These are phyloP conservation scores for Trypanosoma cruzi DNA, from an alignment of 208 protist species.

Conservation along the genomic window DNA sequence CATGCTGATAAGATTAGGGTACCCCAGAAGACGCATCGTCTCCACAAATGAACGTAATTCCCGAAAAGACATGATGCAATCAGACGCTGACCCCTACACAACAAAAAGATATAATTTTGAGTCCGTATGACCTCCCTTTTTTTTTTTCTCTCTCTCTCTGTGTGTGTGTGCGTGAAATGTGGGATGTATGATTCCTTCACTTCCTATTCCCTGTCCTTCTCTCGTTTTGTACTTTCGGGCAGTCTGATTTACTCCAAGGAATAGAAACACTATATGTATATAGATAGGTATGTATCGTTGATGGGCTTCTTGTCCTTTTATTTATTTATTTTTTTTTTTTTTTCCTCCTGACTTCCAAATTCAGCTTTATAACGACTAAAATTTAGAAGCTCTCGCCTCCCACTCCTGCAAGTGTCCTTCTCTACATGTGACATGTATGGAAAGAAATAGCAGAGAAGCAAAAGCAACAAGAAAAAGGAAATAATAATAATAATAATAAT, in stretches of 20 bases:
- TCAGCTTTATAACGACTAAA: background rate
- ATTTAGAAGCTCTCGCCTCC: background rate
- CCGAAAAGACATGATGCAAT: conserved; percentile 87
- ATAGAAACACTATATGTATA: background rate
- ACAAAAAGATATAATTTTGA: conserved; percentile 11
- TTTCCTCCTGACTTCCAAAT: background rate
- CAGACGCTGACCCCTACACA: background rate
- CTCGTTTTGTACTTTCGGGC: background rate
- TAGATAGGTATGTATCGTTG: too few species aligned
- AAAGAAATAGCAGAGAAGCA: background rate
- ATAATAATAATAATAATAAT: background rate
- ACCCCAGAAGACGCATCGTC: conserved; percentile 95
- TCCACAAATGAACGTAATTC: conserved; percentile 95
- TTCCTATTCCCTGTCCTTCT: background rate
- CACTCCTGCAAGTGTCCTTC: background rate
- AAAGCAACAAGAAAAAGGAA: background rate
- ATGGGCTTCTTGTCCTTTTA: background rate
- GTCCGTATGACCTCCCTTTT: conserved; percentile 6
- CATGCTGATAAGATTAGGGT: conserved; percentile 95
- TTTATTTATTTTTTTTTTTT: background rate
- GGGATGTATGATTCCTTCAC: background rate
- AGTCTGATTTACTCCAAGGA: background rate
- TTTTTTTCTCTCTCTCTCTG: conserved; percentile 7
- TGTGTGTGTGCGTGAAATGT: background rate
- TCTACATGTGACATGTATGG: background rate